Percentiles rank a stretch among this genome's conserved stretches.
Conservation (phyloP, 495 filamentous ascomycete genomes). For the Aspergillus sclerotioniger region DNA sequence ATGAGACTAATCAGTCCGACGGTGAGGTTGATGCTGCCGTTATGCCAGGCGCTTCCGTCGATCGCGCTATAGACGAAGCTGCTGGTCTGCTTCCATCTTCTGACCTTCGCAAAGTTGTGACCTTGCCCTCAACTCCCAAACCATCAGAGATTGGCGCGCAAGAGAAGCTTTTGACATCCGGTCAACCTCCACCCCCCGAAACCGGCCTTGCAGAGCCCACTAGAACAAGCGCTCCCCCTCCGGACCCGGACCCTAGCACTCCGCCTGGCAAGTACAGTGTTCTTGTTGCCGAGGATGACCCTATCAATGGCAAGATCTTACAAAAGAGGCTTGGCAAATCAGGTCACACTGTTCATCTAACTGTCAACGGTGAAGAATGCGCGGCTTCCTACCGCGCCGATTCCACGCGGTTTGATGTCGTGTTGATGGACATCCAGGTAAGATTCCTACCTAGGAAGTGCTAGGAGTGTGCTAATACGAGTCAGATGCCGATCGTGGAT, state of each 20-base stretch:
- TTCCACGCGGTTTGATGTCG: conserved; percentile 65
- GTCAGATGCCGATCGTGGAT: conserved; percentile 90
- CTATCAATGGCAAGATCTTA: conserved; percentile 85
- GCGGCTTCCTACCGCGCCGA: conserved; percentile 63
- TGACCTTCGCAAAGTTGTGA: neutral
- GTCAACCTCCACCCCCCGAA: neutral
- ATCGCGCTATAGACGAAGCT: neutral
- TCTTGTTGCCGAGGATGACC: conserved; percentile 89
- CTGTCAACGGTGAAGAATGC: conserved; percentile 86
- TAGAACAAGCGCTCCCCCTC: conserved; percentile 12
- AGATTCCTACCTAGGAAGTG: conserved; percentile 14
- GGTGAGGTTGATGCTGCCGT: neutral
- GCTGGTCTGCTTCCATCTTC: neutral
- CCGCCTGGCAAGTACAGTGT: conserved; percentile 52
- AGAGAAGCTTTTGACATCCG: neutral
- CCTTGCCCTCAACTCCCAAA: neutral
- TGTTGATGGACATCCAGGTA: conserved; percentile 96
- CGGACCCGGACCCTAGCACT: conserved; percentile 10
- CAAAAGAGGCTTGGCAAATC: conserved; percentile 79
- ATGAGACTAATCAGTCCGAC: neutral
- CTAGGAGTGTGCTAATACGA: conserved; percentile 15
- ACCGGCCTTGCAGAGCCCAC: neutral
- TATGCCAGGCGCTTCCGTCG: neutral
- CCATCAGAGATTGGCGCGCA: neutral
- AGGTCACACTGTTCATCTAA: conserved; percentile 70